Conservation (phyloP, 2,329 filamentous ascomycete species). For the Fusarium solani-melongenae region DNA sequence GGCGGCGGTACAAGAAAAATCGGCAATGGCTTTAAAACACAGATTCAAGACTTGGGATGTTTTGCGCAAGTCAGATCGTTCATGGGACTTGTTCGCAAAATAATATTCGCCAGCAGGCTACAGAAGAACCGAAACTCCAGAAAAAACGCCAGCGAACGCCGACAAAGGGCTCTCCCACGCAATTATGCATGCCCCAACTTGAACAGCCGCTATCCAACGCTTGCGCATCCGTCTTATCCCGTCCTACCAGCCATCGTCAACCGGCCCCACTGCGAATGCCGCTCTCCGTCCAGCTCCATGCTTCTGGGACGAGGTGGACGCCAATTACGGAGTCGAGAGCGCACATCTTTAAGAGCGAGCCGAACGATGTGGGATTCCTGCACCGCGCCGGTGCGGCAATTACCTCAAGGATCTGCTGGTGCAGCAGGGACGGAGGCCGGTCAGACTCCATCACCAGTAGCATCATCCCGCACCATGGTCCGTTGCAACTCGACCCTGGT, state of each 20-base stretch:
- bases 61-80: neutral
- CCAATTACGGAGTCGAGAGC: slow-evolving; percentile 27
- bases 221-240: slow-evolving; percentile 36
- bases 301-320: slow-evolving; percentile 20
- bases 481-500: neutral
- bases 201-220: slow-evolving; percentile 27
- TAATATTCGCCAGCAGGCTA: neutral
- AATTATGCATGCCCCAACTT: slow-evolving; percentile 28
- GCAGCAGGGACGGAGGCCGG: slow-evolving; percentile 3
- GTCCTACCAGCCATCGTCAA: slow-evolving; percentile 21
- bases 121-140: neutral
- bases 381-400: slow-evolving; percentile 37
- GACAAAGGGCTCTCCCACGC: slow-evolving; percentile 25
- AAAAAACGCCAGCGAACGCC: neutral
- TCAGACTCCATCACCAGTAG: slow-evolving; percentile 15
- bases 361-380: slow-evolving; percentile 9
- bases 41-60: slow-evolving; percentile 1
- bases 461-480: slow-evolving; percentile 15
- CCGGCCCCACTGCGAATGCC: slow-evolving; percentile 35
- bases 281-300: slow-evolving; percentile 33
- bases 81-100: neutral
- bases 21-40: neutral
- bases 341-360: neutral
- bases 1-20: slow-evolving; percentile 4
- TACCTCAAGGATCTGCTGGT: slow-evolving; percentile 11